Percentiles rank a stretch among this genome's conserved stretches.
phyloP scores from a whole-genome alignment of 2,329 filamentous ascomycete species.

The Arthrobotrys sinensis region DNA sequence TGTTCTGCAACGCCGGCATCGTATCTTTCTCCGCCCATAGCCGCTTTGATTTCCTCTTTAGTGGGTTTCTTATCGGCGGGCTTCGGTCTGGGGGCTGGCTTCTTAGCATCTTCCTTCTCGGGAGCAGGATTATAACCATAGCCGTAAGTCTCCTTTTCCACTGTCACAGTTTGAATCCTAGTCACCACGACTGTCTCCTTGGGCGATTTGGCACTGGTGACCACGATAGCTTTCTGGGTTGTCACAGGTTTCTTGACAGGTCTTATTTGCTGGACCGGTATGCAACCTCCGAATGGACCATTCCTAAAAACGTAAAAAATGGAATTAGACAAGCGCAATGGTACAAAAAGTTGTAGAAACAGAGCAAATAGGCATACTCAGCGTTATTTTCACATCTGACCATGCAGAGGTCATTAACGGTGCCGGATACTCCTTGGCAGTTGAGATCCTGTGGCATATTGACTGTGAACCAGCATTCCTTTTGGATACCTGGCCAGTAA shows the following conservation, averaged over 20 bases:
- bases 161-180: no score
- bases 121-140: not conserved
- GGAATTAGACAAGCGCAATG: no score
- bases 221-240: not conserved
- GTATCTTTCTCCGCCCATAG: constrained; percentile 2
- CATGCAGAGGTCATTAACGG: not conserved
- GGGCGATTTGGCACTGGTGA: no score
- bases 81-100: not conserved
- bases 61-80: not conserved
- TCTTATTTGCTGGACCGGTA: constrained; percentile 2
- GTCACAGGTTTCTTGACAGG: not conserved
- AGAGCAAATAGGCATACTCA: not conserved
- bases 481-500: not conserved
- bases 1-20: not conserved
- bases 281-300: not conserved
- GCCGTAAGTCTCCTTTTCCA: not conserved
- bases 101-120: constrained; percentile 1
- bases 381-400: constrained; percentile 15
- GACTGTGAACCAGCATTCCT: constrained; percentile 7
- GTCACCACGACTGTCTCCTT: no score
- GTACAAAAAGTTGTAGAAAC: no score
- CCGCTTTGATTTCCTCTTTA: constrained; percentile 5
- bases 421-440: not conserved
- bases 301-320: not conserved
- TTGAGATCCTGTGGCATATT: not conserved